Base-by-base conservation (phyloP, 2,329 filamentous ascomycete species). In the Mycocentrospora acerina region DNA sequence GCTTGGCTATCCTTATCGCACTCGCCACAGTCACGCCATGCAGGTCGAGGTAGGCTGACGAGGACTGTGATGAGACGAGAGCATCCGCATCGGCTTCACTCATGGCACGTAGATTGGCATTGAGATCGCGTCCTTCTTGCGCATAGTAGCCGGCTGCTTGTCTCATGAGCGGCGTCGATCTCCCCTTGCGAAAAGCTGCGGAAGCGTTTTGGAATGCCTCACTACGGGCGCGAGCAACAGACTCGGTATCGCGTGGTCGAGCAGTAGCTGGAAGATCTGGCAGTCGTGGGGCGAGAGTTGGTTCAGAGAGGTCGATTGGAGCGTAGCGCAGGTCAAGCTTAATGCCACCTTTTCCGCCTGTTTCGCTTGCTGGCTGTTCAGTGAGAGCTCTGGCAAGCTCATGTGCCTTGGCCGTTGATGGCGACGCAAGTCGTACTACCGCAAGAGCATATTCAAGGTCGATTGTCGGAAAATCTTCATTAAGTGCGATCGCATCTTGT, bases 1-100 rank as follows among this genome's bases (percentile, higher is more conserved):
- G 76, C 19, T 79, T 77, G 1, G 87, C 83, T 48, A 96, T 95
- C 3, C 87, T 76, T 19, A 90, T 82, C 2, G 86, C 91, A 62
- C 95, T 87, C 32, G 82, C 74, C 1, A 96, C 90, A 29, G 77
- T 82, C 4, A 95, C 81, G 5, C 89, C 88, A 63, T 97, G 91
- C 17, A 97, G 72, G 64, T 97, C 91, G 7, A 94, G 73, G 14
- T 76, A 71, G 1, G 68, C 73, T 0, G 75, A 76, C 34, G 86
- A 88, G 34, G 87, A 90, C 59, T 90, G 85, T 8, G 70, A 61
- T 9, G 82, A 75, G 1, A 91, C 90, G 3, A 85, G 74, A 0
- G 78, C 68, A 55, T 93, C 85, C 2, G 89, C 88, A 1, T 82
- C 82, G 0, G 74, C 73, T n/a, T 82, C 81, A 13, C 74, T 73